Percentiles rank a stretch among this genome's conserved stretches.
These are phyloP conservation scores for Dillenia suffruticosa DNA, from an alignment of 164 flowering plant species.

Conservation along the genomic window DNA sequence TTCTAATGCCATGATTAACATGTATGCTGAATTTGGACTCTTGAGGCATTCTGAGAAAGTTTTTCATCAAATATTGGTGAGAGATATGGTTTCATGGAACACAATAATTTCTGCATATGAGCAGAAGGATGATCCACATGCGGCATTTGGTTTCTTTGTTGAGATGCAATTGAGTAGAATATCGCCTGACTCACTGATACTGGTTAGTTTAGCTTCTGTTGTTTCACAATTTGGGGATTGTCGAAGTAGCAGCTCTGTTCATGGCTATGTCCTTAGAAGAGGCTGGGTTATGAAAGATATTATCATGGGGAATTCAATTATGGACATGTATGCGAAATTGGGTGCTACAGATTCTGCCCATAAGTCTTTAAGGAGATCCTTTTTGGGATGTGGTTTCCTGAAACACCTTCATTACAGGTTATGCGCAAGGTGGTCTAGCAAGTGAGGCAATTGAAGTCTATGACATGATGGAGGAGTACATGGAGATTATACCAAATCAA, in stretches of 20 bases:
- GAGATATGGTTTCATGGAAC: constrained; percentile 67
- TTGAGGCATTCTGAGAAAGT: constrained; percentile 29
- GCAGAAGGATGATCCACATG: constrained; percentile 40
- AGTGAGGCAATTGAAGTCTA: constrained; percentile 52
- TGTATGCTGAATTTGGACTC: constrained; percentile 53
- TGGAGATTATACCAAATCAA: constrained; percentile 37
- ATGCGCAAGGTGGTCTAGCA: constrained; percentile 68
- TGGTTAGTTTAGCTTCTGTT: constrained; percentile 61
- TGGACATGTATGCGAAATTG: constrained; percentile 72
- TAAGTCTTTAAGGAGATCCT: constrained; percentile 41
- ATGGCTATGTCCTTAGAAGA: constrained; percentile 39
- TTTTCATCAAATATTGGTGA: constrained; percentile 45
- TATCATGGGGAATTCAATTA: constrained; percentile 51
- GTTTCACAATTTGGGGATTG: constrained; percentile 42
- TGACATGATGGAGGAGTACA: constrained; percentile 26
- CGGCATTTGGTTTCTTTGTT: constrained; percentile 32
- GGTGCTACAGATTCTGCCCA: constrained; percentile 41
- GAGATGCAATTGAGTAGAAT: constrained; percentile 43
- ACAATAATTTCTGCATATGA: constrained; percentile 71
- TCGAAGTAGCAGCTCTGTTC: constrained; percentile 34
- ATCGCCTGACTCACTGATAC: constrained; percentile 48
- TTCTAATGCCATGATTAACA: constrained; percentile 62
- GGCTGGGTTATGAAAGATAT: constrained; percentile 37
- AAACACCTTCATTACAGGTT: constrained; percentile 68
- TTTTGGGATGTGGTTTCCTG: constrained; percentile 54